Base-by-base conservation (phyloP, 2,329 filamentous ascomycete species). In the Albophoma yamanashiensis region DNA sequence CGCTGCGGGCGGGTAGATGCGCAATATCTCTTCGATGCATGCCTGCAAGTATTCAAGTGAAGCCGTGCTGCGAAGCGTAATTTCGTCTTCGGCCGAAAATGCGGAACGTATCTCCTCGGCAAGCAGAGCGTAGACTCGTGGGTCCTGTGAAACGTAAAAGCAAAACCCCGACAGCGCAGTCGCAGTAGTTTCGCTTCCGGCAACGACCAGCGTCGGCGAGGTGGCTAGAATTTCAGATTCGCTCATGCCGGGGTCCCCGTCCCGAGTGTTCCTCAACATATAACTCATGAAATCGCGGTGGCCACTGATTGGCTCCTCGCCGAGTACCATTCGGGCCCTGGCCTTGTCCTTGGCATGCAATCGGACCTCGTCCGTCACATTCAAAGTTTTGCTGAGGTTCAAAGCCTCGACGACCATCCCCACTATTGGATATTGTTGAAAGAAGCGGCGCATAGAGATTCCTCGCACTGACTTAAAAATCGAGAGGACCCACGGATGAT, bases 11-110 rank as follows among this genome's bases (percentile, higher is more conserved):
- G 76, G 75, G 58, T 75, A 78, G 14, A 76, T 62, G 15, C 79
- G 69, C 36, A 81, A 66, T 3, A 67, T 68, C 66, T 81, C 78
- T 0, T 78, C 69, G 14, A 80, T 62, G 38, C 68, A 71, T 1
- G 76, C 77, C 17, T 71, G 64, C 40, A 79, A 76, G 59, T 77
- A 71, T n/a, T 69, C 64, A 20, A 69, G 45, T 1, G 52, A 64
- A 56, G 47, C 68, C 61, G 61, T 69, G 66, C 58, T 75, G 66
- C 36, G 63, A 31, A 76, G 60, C 4, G 64, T 72, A 50, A 81
- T 79, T 0, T 78, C 73, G 0, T 71, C 65, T 17, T 74, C 69
- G 0, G 55, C 64, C 1, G 62, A 58, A 59, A 78, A 79, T 0
- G 67, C 56, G 0, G 64, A 61, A 0, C 77, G 62, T 36, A 68